These are phyloP conservation scores for Plantago coronopus DNA, from an alignment of 305 asterid species.

Conservation along the genomic window DNA sequence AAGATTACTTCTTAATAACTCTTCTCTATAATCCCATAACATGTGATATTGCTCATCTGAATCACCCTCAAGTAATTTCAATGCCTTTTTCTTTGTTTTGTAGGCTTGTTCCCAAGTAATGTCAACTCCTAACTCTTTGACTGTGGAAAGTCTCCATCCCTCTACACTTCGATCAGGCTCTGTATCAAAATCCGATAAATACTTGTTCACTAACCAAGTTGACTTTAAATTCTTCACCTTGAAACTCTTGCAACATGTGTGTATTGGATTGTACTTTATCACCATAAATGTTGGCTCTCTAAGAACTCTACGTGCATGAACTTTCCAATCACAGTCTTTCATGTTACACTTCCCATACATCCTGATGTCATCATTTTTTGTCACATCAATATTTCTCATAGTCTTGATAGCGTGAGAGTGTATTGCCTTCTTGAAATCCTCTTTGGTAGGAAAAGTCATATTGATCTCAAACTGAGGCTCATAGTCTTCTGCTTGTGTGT, in stretches of 20 bases:
- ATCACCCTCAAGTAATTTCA: background rate
- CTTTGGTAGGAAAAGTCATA: background rate
- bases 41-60: background rate
- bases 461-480: background rate
- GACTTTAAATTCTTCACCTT: background rate
- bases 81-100: background rate
- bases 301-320: background rate
- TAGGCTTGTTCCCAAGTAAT: background rate
- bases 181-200: background rate
- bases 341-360: background rate
- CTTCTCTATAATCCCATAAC: constrained; percentile 6
- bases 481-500: background rate
- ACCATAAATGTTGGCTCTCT: background rate
- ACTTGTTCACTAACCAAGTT: constrained; percentile 1
- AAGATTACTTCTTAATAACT: background rate
- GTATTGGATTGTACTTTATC: background rate
- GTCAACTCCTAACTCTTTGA: background rate
- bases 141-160: background rate
- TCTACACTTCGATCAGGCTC: background rate
- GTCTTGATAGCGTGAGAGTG: background rate
- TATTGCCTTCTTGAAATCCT: background rate
- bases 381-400: background rate
- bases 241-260: background rate
- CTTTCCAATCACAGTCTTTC: background rate
- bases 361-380: background rate